Conservation (phyloP, 2,329 filamentous ascomycete species). For the Triangularia verruculosa region DNA sequence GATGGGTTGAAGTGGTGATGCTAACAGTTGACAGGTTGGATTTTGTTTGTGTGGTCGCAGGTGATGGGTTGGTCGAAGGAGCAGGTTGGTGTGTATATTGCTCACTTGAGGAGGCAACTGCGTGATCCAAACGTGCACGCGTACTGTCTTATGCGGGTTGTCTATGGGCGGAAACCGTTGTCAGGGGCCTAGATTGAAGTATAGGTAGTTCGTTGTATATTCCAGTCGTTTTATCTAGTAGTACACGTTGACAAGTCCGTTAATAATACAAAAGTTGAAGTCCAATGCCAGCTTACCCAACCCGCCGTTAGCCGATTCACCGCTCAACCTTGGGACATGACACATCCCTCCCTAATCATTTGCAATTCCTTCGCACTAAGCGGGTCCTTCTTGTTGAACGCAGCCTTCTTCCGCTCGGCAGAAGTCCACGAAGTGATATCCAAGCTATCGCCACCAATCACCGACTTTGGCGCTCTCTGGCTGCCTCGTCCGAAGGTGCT, state of each 20-base stretch:
- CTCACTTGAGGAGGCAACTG: slow-evolving; percentile 21
- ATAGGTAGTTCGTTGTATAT: neutral
- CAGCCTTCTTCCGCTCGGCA: slow-evolving; percentile 34
- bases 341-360: slow-evolving; percentile 36
- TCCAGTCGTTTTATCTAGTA: neutral
- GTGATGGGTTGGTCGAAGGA: slow-evolving; percentile 23
- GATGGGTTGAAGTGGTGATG: neutral
- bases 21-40: slow-evolving; percentile 5
- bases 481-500: neutral
- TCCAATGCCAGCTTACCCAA: neutral
- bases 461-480: neutral
- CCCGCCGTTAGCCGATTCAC: neutral
- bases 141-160: slow-evolving; percentile 14
- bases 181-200: neutral
- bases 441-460: slow-evolving; percentile 38
- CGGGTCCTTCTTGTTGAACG: slow-evolving; percentile 37
- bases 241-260: no score
- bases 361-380: slow-evolving; percentile 33
- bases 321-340: neutral
- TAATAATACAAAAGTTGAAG: no score
- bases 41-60: slow-evolving; percentile 5
- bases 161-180: slow-evolving; percentile 22
- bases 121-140: slow-evolving; percentile 22
- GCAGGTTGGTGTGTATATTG: slow-evolving; percentile 19
- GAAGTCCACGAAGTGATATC: slow-evolving; percentile 33